phyloP scores from a whole-genome alignment of 352 stramenopile species.

The Globisporangium rhizosaccharum region DNA sequence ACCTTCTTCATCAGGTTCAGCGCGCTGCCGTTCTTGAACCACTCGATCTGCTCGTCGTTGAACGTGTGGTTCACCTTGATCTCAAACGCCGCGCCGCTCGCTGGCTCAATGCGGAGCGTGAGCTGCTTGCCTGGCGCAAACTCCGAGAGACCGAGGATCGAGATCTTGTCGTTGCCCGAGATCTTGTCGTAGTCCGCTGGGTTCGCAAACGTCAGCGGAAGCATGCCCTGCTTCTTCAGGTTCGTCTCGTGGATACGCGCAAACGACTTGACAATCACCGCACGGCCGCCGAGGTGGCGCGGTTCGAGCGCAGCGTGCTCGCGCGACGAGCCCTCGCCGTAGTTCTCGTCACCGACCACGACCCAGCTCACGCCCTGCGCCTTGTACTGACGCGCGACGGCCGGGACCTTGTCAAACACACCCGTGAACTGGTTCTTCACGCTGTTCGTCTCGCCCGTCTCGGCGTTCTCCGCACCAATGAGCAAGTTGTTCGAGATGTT shows the following conservation, averaged over 20 bases:
- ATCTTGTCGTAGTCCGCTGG: constrained; percentile 92
- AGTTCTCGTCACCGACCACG: constrained; percentile 93
- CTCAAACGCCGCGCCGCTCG: constrained; percentile 65
- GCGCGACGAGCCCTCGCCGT: constrained; percentile 89
- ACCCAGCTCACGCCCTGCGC: constrained; percentile 87
- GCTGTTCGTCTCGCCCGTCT: constrained; percentile 90
- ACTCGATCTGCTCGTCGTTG: constrained; percentile 93
- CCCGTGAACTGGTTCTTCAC: constrained; percentile 89
- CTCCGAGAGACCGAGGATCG: constrained; percentile 81
- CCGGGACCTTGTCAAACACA: constrained; percentile 86
- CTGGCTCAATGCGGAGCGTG: constrained; percentile 75
- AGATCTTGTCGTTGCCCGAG: constrained; percentile 88
- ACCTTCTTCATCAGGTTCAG: constrained; percentile 94
- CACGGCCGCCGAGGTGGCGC: constrained; percentile 85
- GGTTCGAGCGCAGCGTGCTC: constrained; percentile 91
- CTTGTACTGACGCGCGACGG: constrained; percentile 90
- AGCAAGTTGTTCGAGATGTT: constrained; percentile 96
- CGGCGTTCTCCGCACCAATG: constrained; percentile 90
- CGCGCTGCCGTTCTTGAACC: constrained; percentile 92
- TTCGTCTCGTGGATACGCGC: constrained; percentile 95
- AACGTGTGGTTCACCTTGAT: constrained; percentile 93
- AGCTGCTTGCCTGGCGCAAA: constrained; percentile 87
- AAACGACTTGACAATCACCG: constrained; percentile 92
- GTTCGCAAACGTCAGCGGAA: constrained; percentile 90
- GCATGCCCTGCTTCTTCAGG: constrained; percentile 95